phyloP scores from a whole-genome alignment of 352 stramenopile species.

The Globisporangium alternatum region DNA sequence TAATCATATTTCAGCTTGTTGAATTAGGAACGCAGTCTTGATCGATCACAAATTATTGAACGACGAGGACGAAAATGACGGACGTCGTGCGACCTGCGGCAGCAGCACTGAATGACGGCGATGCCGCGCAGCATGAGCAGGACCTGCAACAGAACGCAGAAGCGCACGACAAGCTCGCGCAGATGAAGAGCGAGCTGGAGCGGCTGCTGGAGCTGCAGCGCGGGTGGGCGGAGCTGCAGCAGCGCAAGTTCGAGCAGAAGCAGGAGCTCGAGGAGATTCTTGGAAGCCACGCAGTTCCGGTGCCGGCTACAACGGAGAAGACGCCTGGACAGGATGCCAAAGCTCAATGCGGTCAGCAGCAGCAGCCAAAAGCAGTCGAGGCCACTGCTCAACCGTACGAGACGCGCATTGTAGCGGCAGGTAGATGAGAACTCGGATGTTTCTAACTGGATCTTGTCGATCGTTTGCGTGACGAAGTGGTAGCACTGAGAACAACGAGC shows the following conservation, averaged over 20 bases:
- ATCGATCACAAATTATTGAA: background rate
- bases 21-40: too few species aligned
- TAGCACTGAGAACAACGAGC: background rate
- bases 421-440: background rate
- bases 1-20: too few species aligned
- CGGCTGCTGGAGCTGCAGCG: constrained; percentile 20
- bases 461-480: background rate
- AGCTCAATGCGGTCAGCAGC: background rate
- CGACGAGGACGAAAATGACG: constrained; percentile 1
- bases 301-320: background rate
- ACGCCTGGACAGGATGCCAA: background rate
- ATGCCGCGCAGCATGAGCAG: background rate
- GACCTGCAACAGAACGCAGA: background rate
- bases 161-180: constrained; percentile 1
- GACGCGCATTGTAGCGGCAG: background rate
- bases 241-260: constrained; percentile 24
- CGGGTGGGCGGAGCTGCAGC: constrained; percentile 25
- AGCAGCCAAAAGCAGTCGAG: background rate
- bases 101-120: background rate
- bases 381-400: background rate
- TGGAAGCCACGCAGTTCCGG: background rate
- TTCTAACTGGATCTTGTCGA: background rate
- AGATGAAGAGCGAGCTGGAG: constrained; percentile 20
- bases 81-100: background rate
- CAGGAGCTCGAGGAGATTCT: constrained; percentile 12